Evolutionary conservation across 2,329 filamentous ascomycete species (phyloP).

Genomic region (Chrysosporium keratinophilum): DNA sequence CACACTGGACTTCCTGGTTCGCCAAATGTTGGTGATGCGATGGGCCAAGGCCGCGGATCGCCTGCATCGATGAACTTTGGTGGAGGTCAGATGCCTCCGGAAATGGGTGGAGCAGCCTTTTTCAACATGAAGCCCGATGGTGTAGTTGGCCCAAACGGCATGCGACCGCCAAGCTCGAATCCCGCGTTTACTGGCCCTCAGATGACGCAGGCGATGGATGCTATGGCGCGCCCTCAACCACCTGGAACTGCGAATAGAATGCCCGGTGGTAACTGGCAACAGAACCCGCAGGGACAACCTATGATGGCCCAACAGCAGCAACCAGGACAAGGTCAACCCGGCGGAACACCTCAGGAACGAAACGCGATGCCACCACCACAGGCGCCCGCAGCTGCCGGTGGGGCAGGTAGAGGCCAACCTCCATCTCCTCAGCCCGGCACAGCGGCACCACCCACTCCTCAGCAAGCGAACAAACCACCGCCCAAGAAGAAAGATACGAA

Average conservation of each 20-base stretch:
- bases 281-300: constrained; percentile 31
- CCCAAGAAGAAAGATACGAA: constrained; percentile 51
- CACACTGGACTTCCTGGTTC: constrained; percentile 48
- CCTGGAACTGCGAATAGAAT: constrained; percentile 30
- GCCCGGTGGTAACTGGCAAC: constrained; percentile 34
- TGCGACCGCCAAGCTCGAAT: constrained; percentile 50
- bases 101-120: constrained; percentile 33
- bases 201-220: constrained; percentile 37
- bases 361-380: constrained; percentile 44
- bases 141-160: constrained; percentile 39
- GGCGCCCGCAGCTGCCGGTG: constrained; percentile 32
- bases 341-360: constrained; percentile 50
- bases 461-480: constrained; percentile 47
- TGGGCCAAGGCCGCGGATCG: constrained; percentile 49
- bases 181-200: constrained; percentile 36
- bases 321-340: constrained; percentile 34
- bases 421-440: constrained; percentile 36
- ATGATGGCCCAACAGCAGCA: constrained; percentile 38
- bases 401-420: constrained; percentile 32
- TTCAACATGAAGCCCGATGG: constrained; percentile 36
- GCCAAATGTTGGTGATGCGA: constrained; percentile 46
- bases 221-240: constrained; percentile 25
- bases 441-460: constrained; percentile 51
- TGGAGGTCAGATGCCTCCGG: constrained; percentile 40
- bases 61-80: constrained; percentile 50